A percentile compares a stretch with the other conserved stretches of the same genome.
Conservation (phyloP, 1,139 yeast species). For the Starmera stellimalicola region DNA sequence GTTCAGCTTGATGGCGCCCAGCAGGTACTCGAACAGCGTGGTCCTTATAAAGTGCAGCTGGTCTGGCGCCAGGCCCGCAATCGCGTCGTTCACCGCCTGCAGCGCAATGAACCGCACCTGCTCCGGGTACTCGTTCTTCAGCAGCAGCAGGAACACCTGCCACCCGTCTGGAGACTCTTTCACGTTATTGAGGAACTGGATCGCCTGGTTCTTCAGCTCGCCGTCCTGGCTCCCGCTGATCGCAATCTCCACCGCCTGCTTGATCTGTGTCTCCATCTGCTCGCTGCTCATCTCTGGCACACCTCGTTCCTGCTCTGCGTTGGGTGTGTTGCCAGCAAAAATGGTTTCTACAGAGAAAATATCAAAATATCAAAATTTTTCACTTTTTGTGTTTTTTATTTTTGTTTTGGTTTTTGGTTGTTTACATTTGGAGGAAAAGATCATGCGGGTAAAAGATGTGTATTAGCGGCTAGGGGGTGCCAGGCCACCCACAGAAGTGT, state of each 20-base stretch:
- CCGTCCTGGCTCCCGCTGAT: conserved; percentile 69
- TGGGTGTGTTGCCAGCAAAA: too few relatives aligned
- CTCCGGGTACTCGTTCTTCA: conserved; percentile 38
- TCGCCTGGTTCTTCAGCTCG: conserved; percentile 57
- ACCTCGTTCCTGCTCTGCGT: background rate
- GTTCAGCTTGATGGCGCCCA: conserved; percentile 24
- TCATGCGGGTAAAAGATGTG: too few relatives aligned
- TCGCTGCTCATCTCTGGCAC: background rate
- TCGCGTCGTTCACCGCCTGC: conserved; percentile 61
- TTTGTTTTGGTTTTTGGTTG: too few relatives aligned
- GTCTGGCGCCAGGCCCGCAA: conserved; percentile 38
- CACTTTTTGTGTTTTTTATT: background rate
- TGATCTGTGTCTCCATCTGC: conserved; percentile 74
- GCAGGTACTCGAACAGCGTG: conserved; percentile 31
- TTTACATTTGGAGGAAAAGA: too few relatives aligned
- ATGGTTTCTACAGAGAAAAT: too few relatives aligned
- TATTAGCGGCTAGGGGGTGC: too few relatives aligned
- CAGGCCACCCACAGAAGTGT: too few relatives aligned
- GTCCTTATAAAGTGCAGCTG: conserved; percentile 30
- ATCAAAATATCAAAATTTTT: too few relatives aligned
- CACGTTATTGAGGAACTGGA: conserved; percentile 66
- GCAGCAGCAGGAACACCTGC: conserved; percentile 60
- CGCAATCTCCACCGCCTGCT: conserved; percentile 89
- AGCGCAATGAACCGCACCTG: conserved; percentile 66
- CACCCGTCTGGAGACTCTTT: conserved; percentile 75